Percentiles rank a stretch among this genome's conserved stretches.
phyloP scores from a whole-genome alignment of 305 asterid species.

The Solanum hybrid region DNA sequence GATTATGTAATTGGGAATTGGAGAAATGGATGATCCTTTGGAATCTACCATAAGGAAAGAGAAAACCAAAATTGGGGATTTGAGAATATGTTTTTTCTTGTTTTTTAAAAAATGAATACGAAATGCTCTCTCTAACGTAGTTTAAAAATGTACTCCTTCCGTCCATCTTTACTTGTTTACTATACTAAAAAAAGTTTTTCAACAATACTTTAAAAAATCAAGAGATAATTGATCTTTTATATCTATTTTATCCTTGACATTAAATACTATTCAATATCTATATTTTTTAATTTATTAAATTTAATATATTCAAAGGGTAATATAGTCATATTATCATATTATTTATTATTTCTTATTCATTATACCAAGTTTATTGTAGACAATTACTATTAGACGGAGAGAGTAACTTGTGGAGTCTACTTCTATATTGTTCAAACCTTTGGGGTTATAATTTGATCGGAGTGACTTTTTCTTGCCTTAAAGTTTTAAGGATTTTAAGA shows the following conservation, averaged over 20 bases:
- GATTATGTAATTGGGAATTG: slow-evolving; percentile 7
- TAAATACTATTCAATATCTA: no score
- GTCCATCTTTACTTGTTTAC: no score
- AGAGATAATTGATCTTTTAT: no score
- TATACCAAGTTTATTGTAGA: neutral
- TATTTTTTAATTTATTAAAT: no score
- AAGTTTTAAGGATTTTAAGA: neutral
- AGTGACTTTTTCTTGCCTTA: neutral
- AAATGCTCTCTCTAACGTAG: neutral
- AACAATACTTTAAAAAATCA: no score
- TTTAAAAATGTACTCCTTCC: neutral
- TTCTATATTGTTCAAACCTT: neutral
- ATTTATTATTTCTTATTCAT: no score
- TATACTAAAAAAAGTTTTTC: no score
- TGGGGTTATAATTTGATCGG: neutral
- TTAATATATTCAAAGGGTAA: no score
- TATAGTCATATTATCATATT: no score
- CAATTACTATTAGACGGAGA: no score
- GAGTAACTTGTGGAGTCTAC: neutral
- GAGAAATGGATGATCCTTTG: slow-evolving; percentile 29
- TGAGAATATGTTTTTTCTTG: neutral
- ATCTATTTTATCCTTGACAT: neutral
- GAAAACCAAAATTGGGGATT: neutral
- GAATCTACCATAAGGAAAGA: slow-evolving; percentile 20
- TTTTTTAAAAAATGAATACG: neutral